Evolutionary conservation across 129 eudicot species (phyloP).

Genomic region (Dittrichia graveolens): DNA sequence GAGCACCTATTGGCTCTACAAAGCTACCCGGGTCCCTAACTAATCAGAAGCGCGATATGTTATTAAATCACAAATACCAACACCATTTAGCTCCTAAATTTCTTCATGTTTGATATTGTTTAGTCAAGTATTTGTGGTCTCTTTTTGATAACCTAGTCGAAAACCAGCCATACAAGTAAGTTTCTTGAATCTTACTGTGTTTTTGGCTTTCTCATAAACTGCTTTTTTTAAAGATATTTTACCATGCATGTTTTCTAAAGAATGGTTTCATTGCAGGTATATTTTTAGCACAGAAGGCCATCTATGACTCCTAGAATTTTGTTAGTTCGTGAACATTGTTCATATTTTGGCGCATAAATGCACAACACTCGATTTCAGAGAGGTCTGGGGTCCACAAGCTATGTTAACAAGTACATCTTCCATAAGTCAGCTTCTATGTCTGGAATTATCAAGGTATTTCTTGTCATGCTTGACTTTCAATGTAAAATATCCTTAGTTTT

Average conservation of each 20-base stretch:
- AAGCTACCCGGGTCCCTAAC: constrained; percentile 97
- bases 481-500: no score
- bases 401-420: constrained; percentile 36
- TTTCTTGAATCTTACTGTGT: not conserved
- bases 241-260: no score
- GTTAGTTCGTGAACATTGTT: constrained; percentile 70
- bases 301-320: constrained; percentile 82
- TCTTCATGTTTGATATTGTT: constrained; percentile 16
- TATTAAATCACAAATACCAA: no score
- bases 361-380: constrained; percentile 43
- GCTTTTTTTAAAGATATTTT: no score
- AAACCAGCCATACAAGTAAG: constrained; percentile 95
- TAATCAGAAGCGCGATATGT: no score
- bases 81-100: not conserved
- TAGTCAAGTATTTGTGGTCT: constrained; percentile 94
- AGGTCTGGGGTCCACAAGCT: constrained; percentile 42
- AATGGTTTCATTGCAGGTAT: constrained; percentile 49
- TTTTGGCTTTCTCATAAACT: not conserved
- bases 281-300: constrained; percentile 96
- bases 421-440: constrained; percentile 47
- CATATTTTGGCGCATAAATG: constrained; percentile 83
- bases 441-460: constrained; percentile 65
- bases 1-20: constrained; percentile 98
- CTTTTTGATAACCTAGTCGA: constrained; percentile 93
- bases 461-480: constrained; percentile 6